Evolutionary conservation across 192 early-diverging fungal species (phyloP), one percentile per base, ranked within the genome.

Genomic region (Backusella circina): DNA sequence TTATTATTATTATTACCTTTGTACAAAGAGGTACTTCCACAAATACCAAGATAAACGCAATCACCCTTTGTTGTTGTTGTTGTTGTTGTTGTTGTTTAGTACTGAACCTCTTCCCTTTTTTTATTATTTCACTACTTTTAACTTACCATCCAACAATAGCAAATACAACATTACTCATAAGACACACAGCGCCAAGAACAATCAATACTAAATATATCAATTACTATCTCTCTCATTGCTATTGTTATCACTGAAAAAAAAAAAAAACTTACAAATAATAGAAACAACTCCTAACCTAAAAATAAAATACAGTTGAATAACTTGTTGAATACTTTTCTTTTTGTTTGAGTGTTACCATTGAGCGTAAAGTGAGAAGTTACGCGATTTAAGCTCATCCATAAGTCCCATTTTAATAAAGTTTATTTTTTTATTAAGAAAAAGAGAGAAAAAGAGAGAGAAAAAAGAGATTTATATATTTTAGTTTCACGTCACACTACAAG

Each of bases 361-460:
- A 35, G 70, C 77, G 39, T 78, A 78, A 18, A 78, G 72, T 8
- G 71, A 69, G 31, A 78, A 78, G 72, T 78, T 78, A 44, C 77
- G 71, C 31, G 77, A 73, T 31, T 44, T 47, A 64, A 78, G 38
- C 35, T 78, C 77, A 12, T 68, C 77, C 15, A 78, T 41, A 28
- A 78, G 8, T 39, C 77, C 51, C 77, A 78, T 78, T 35, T 35
- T 75, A 6, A 41, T 41, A 15, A 70, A 57, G 50, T n/a, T 41
- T 38, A 30, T 67, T n/a, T 21, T 31, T 30, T 35, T 68, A 21
- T 39, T 21, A 23, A 38, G 23, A 41, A 23, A 69, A 44, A 69
- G 23, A 36, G 26, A 69, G 33, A 26, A 28, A 28, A 39, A 69
- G 13, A 21, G 13, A 69, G 41, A 41, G 36, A 10, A 21, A 21